Evolutionary conservation across 2,329 filamentous ascomycete species (phyloP), one percentile per base, ranked within the genome.

Genomic region (Paraphoma sp.): DNA sequence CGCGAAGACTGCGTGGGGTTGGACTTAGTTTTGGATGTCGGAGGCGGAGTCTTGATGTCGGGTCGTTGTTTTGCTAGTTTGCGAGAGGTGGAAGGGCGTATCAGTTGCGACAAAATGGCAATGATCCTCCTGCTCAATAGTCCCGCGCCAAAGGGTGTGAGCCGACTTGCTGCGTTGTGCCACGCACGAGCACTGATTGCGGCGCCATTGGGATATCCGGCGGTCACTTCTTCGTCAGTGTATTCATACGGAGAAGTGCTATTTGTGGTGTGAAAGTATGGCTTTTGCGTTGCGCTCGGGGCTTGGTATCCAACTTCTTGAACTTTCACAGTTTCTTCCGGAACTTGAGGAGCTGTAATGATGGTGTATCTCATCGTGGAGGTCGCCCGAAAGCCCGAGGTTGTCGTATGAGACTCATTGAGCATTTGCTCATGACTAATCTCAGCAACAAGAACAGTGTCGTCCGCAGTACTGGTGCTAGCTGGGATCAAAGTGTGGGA

Each of bases 231-330:
- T n/a, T 16, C 44, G 18, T 43, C 46, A 2, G 56, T 43, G n/a
- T 44, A 49, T 2, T 51, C 23, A 38, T 54, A 46, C 36, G 48
- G 50, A 4, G 43, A 45, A 14, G 49, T 51, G 2, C 49, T 56
- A 40, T 43, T 56, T 18, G 53, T 17, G 0, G 31, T 23, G 1
- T 18, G 54, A 2, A 57, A 16, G 12, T 46, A 31, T 4, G 16
- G 17, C 8, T 23, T 23, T 23, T 23, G 23, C 23, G 23, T 23
- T 3, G 38, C 17, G 10, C 45, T 12, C n/a, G n/a, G n/a, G 4
- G n/a, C 36, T 28, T 45, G 42, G 14, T 45, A 4, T 23, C 17
- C 42, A 14, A 30, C 14, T 14, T 45, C 17, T 45, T 45, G 42
- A 29, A 30, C 2, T 11, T 12, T 3, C 16, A 23, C 42, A 14